Evolutionary conservation across 1,284 basidiomycete genomes (phyloP).

Genomic region (Ceratobasidium sp.): DNA sequence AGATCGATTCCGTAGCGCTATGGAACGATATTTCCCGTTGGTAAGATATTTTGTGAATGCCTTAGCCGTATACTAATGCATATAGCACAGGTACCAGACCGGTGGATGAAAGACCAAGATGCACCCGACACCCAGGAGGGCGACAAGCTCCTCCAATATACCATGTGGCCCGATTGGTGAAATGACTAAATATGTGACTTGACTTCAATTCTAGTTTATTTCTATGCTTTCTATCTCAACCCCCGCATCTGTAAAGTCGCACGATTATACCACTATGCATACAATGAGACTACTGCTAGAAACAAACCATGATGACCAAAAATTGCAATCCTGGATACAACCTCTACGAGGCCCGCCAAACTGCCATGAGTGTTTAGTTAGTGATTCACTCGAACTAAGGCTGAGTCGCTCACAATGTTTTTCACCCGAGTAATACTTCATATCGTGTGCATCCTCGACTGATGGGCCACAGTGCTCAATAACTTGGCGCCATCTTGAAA

Average conservation of each 20-base stretch:
- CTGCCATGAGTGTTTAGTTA: too few relatives aligned
- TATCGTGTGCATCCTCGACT: constrained; percentile 8
- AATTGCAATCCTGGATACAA: too few relatives aligned
- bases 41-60: constrained; percentile 61
- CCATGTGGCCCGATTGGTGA: constrained; percentile 64
- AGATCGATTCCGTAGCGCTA: constrained; percentile 88
- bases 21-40: constrained; percentile 92
- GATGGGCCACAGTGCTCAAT: constrained; percentile 8
- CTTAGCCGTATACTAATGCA: constrained; percentile 44
- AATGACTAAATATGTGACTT: neutral
- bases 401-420: too few relatives aligned
- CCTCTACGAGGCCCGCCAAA: too few relatives aligned
- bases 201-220: constrained; percentile 12
- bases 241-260: constrained; percentile 3
- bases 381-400: too few relatives aligned
- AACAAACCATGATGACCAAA: neutral
- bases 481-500: constrained; percentile 27
- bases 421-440: too few relatives aligned
- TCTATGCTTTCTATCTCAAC: neutral
- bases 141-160: constrained; percentile 63
- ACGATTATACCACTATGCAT: constrained; percentile 28
- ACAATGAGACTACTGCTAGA: neutral
- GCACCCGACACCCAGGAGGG: constrained; percentile 75
- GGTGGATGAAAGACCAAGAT: constrained; percentile 88
- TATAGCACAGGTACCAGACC: constrained; percentile 75